Conservation (phyloP, 2,329 filamentous ascomycete species). For the Talaromyces albobiverticillius region DNA sequence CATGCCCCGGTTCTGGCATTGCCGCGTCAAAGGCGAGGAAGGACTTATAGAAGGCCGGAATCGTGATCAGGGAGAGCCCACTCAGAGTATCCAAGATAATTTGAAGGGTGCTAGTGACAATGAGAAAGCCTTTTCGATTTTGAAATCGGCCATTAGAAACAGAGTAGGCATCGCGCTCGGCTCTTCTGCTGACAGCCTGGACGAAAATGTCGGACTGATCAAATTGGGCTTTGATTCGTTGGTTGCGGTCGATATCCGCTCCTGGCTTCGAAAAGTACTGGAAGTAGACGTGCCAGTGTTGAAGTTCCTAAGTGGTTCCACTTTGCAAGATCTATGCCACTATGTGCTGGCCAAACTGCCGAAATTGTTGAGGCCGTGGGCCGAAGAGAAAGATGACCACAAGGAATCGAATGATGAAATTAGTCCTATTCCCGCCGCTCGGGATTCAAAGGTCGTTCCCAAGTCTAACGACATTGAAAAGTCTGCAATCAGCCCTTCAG, state of each 20-base stretch:
- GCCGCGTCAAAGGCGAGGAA: background rate
- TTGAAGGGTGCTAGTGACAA: background rate
- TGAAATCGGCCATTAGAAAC: background rate
- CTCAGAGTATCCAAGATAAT: background rate
- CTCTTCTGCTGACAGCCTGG: background rate
- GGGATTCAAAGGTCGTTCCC: too few species aligned
- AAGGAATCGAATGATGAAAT: too few species aligned
- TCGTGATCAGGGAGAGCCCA: background rate
- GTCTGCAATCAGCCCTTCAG: too few species aligned
- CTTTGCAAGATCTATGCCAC: constrained; percentile 23
- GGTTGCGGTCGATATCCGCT: constrained; percentile 3
- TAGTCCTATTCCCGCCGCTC: too few species aligned
- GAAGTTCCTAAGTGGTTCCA: constrained; percentile 40
- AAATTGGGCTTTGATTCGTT: constrained; percentile 22
- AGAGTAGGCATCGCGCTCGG: constrained; percentile 5
- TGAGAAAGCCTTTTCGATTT: background rate
- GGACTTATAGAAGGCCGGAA: background rate
- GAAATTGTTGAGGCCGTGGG: background rate
- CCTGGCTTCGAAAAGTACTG: constrained; percentile 48
- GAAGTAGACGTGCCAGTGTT: constrained; percentile 46
- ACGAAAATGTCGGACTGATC: constrained; percentile 11
- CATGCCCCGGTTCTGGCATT: background rate
- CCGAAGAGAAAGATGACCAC: background rate
- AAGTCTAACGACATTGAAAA: too few species aligned
- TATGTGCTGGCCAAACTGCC: constrained; percentile 9